phyloP scores from a whole-genome alignment of 441 rosid species.

The Rhodomyrtus psidioides region DNA sequence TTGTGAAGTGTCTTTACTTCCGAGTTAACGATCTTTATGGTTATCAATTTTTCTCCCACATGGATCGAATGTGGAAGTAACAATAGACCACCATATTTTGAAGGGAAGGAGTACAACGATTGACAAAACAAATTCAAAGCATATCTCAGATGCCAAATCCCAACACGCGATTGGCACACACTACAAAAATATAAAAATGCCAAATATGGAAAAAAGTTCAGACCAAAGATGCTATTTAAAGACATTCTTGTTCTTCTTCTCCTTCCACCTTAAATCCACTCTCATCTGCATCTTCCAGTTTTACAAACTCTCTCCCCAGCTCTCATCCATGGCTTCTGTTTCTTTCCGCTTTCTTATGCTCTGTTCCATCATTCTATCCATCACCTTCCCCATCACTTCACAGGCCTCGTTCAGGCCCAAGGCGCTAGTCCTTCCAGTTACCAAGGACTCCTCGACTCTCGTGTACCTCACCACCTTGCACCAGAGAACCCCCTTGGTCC shows the following conservation, averaged over 20 bases:
- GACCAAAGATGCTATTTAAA: neutral
- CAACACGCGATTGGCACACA: neutral
- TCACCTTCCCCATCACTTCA: neutral
- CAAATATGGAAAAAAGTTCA: neutral
- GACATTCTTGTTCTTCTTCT: neutral
- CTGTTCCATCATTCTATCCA: neutral
- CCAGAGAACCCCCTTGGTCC: conserved; percentile 18
- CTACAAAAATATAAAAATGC: neutral
- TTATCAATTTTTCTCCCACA: too few species aligned
- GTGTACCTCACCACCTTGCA: conserved; percentile 5
- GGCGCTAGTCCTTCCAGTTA: conserved; percentile 9
- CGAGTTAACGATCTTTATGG: too few species aligned
- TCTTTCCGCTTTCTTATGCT: neutral
- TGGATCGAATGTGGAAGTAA: too few species aligned
- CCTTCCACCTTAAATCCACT: neutral
- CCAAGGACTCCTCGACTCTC: conserved; percentile 7
- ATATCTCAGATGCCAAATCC: too few species aligned
- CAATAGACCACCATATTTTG: too few species aligned
- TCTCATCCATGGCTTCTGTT: neutral
- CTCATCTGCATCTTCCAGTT: neutral
- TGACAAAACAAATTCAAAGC: too few species aligned
- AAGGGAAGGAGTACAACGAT: too few species aligned
- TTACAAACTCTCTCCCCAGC: neutral
- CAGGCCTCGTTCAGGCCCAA: conserved; percentile 6
- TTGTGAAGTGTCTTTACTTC: too few species aligned